These are phyloP conservation scores for Agrocybe chaxingu DNA, from an alignment of 768 basidiomycete species.

Conservation along the genomic window DNA sequence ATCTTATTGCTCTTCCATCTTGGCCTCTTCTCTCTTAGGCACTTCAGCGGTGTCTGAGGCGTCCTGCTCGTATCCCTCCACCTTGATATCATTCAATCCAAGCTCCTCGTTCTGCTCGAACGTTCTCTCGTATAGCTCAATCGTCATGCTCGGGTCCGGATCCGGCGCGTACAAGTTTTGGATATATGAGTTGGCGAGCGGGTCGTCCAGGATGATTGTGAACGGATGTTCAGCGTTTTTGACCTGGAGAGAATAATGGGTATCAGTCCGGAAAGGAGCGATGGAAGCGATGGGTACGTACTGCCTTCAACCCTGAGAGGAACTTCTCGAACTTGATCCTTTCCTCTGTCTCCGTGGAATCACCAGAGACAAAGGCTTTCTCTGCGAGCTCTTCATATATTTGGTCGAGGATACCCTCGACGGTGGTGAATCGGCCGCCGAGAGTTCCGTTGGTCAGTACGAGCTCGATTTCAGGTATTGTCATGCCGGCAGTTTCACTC, in stretches of 20 bases:
- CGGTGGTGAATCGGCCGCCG: constrained; percentile 95
- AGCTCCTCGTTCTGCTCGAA: constrained; percentile 94
- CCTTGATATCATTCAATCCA: constrained; percentile 87
- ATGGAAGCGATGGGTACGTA: constrained; percentile 25
- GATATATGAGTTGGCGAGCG: constrained; percentile 91
- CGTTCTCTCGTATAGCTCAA: constrained; percentile 79
- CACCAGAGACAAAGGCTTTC: constrained; percentile 78
- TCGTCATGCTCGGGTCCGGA: constrained; percentile 88
- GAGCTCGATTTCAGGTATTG: constrained; percentile 93
- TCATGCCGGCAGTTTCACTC: constrained; percentile 91
- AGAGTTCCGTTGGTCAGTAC: constrained; percentile 89
- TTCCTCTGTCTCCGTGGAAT: constrained; percentile 49
- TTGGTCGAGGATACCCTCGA: constrained; percentile 93
- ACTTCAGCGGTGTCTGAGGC: not conserved
- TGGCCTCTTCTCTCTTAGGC: not conserved
- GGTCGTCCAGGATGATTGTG: constrained; percentile 93
- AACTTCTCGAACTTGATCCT: constrained; percentile 70
- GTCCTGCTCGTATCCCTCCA: constrained; percentile 64
- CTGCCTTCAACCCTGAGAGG: constrained; percentile 72
- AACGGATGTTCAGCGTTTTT: constrained; percentile 78
- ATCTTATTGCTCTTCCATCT: not conserved
- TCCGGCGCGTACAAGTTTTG: constrained; percentile 98
- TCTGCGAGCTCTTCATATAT: constrained; percentile 92
- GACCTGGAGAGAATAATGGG: constrained; percentile 41
- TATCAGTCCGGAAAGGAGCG: constrained; percentile 2